Evolutionary conservation across 2,329 filamentous ascomycete genomes (phyloP).

Genomic region (Acephala macrosclerotiorum): DNA sequence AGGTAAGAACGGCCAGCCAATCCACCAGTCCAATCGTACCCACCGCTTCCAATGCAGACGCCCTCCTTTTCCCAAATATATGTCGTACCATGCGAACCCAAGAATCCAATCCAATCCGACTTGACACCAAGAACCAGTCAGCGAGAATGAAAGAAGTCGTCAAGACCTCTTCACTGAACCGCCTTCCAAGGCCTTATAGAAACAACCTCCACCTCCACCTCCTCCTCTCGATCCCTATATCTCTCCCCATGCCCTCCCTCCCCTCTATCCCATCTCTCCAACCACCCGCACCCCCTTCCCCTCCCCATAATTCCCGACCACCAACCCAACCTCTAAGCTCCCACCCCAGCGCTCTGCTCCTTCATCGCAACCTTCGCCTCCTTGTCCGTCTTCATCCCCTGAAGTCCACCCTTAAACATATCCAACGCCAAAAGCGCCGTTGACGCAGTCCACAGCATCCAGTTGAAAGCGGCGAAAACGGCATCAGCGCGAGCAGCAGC

Average conservation of each 20-base stretch:
- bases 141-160: conserved; percentile 10
- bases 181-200: conserved; percentile 5
- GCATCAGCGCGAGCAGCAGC: conserved; percentile 60
- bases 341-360: conserved; percentile 33
- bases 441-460: conserved; percentile 60
- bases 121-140: background rate
- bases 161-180: conserved; percentile 18
- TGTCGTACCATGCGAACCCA: background rate
- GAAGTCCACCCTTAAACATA: conserved; percentile 53
- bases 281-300: background rate
- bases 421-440: conserved; percentile 55
- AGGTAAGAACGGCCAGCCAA: conserved; percentile 2
- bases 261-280: conserved; percentile 5
- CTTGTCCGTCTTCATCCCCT: conserved; percentile 38
- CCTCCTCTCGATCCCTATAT: background rate
- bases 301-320: too few species aligned
- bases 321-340: conserved; percentile 3
- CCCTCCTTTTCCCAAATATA: background rate
- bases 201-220: conserved; percentile 24
- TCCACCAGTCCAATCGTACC: background rate
- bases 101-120: background rate
- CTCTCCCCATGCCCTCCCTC: background rate
- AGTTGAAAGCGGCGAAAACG: conserved; percentile 61
- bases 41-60: background rate
- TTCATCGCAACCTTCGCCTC: conserved; percentile 39